These are phyloP conservation scores for Ramaria sp. DNA, from an alignment of 768 basidiomycete genomes.

Conservation along the genomic window DNA sequence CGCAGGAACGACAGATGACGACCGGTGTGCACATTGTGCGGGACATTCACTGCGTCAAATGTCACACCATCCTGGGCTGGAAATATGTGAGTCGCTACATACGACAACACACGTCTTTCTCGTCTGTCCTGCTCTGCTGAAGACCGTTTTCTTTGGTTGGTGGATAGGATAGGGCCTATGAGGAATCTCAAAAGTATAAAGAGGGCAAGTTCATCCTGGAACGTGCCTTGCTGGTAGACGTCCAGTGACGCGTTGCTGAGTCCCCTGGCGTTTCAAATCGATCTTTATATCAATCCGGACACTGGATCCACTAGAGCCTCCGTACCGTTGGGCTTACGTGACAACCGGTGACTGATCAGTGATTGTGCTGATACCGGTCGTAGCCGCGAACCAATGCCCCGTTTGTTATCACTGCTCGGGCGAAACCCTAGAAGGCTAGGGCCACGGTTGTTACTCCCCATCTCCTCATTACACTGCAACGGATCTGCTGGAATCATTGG, in stretches of 20 bases:
- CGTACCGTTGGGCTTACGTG: too few species aligned
- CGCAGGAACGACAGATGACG: slow-evolving; percentile 90
- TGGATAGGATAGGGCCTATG: slow-evolving; percentile 83
- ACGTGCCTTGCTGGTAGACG: slow-evolving; percentile 78
- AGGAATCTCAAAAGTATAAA: slow-evolving; percentile 89
- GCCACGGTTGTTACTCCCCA: too few species aligned
- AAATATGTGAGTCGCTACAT: slow-evolving; percentile 73
- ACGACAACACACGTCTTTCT: neutral
- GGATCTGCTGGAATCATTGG: too few species aligned
- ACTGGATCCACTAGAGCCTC: too few species aligned
- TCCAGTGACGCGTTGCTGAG: slow-evolving; percentile 38
- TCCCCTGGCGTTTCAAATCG: neutral
- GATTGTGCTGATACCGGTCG: too few species aligned
- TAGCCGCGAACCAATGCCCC: too few species aligned
- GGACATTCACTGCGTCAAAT: slow-evolving; percentile 91
- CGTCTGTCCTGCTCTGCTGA: neutral
- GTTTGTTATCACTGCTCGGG: too few species aligned
- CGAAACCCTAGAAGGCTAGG: too few species aligned
- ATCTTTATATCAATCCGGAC: neutral
- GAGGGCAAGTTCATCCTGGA: slow-evolving; percentile 98
- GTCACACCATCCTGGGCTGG: slow-evolving; percentile 82
- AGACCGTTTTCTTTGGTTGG: slow-evolving; percentile 10
- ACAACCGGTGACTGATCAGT: too few species aligned
- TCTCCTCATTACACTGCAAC: too few species aligned
- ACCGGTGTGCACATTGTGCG: slow-evolving; percentile 95